Evolutionary conservation across 768 basidiomycete species (phyloP).

Genomic region (Tricholoma bakamatsutake): DNA sequence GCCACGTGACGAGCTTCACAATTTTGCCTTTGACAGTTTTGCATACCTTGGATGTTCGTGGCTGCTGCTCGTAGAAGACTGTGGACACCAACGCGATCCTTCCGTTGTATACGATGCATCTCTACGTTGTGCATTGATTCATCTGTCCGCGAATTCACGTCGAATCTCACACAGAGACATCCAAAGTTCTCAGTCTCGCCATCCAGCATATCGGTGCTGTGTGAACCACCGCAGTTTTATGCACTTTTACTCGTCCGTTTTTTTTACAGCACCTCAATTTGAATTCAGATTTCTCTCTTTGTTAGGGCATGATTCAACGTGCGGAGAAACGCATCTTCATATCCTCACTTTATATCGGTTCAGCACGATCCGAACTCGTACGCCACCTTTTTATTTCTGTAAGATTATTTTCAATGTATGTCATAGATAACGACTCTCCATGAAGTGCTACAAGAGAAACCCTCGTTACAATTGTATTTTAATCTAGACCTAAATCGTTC

Average conservation of each 20-base stretch:
- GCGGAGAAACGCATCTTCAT: slow-evolving; percentile 81
- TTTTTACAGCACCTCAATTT: background rate
- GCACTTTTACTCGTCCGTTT: slow-evolving; percentile 39
- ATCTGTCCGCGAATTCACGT: slow-evolving; percentile 31
- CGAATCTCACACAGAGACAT: slow-evolving; percentile 30
- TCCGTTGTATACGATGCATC: slow-evolving; percentile 15
- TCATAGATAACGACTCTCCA: slow-evolving; percentile 67
- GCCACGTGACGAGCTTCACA: background rate
- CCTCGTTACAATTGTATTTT: slow-evolving; percentile 60
- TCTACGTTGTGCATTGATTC: slow-evolving; percentile 25
- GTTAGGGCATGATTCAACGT: slow-evolving; percentile 68
- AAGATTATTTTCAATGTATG: background rate
- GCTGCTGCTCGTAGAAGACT: background rate
- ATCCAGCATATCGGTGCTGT: slow-evolving; percentile 46
- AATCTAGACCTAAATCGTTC: slow-evolving; percentile 79
- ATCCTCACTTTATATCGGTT: slow-evolving; percentile 86
- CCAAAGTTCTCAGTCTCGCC: slow-evolving; percentile 45
- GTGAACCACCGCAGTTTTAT: slow-evolving; percentile 56
- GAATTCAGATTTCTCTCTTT: background rate
- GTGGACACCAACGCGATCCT: background rate
- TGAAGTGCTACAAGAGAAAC: slow-evolving; percentile 50
- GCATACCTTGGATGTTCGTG: background rate
- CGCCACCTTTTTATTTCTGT: slow-evolving; percentile 21
- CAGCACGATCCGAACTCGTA: slow-evolving; percentile 74
- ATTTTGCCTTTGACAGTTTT: no score